phyloP scores from a whole-genome alignment of 116 monocot genomes.

The Zostera marina region DNA sequence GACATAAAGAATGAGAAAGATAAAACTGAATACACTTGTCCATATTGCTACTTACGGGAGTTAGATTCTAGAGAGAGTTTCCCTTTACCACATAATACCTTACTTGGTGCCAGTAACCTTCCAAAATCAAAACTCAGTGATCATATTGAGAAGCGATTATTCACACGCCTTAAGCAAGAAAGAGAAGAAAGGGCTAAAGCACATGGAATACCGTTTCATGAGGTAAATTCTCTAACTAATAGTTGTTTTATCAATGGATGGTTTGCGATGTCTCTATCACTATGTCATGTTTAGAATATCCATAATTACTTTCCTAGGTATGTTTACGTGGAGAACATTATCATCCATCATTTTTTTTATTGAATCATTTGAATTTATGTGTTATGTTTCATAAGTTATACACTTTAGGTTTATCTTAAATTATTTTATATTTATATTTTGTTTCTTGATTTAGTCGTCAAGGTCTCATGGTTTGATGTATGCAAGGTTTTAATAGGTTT shows the following conservation, averaged over 20 bases:
- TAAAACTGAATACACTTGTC: constrained; percentile 44
- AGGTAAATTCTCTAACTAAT: constrained; percentile 15
- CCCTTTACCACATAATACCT: constrained; percentile 12
- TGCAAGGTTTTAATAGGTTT: too few species aligned
- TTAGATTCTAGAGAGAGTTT: constrained; percentile 21
- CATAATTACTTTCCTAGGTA: too few species aligned
- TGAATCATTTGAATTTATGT: too few species aligned
- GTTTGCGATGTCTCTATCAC: too few species aligned
- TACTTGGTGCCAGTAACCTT: constrained; percentile 38
- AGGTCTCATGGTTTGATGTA: too few species aligned
- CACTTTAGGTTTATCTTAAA: background rate
- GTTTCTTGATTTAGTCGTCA: background rate
- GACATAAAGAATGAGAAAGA: constrained; percentile 23
- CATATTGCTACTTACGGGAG: constrained; percentile 40
- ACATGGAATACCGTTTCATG: constrained; percentile 19
- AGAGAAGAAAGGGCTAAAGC: constrained; percentile 41
- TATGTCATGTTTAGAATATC: too few species aligned
- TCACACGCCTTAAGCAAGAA: constrained; percentile 28
- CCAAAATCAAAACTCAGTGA: constrained; percentile 54
- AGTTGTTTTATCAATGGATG: background rate
- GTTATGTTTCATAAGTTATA: too few species aligned
- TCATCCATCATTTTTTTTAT: too few species aligned
- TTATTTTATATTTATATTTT: background rate
- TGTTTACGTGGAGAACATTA: too few species aligned
- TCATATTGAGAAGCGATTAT: constrained; percentile 48